These are phyloP conservation scores for Agrocybe pediades DNA, from an alignment of 768 basidiomycete genomes.

Conservation along the genomic window DNA sequence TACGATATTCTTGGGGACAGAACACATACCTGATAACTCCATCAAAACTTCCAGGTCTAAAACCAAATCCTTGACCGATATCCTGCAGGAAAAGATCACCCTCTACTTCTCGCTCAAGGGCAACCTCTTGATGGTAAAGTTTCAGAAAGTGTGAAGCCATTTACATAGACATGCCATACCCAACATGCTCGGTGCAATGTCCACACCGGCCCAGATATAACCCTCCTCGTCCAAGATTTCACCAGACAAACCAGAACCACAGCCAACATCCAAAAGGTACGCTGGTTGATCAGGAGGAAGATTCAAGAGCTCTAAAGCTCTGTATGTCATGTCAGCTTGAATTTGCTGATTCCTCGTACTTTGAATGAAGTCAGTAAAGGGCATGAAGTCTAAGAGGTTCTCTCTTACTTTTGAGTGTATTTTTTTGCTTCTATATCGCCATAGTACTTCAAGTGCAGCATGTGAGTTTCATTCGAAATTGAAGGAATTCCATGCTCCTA, in stretches of 20 bases:
- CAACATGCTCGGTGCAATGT: slow-evolving; percentile 96
- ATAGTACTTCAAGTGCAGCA: slow-evolving; percentile 72
- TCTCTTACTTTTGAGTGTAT: slow-evolving; percentile 88
- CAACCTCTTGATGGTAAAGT: slow-evolving; percentile 67
- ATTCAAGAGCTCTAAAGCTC: slow-evolving; percentile 89
- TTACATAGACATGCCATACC: slow-evolving; percentile 53
- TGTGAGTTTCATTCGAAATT: slow-evolving; percentile 7
- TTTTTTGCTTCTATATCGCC: slow-evolving; percentile 94
- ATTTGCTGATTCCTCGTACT: slow-evolving; percentile 97
- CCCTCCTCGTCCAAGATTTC: slow-evolving; percentile 96
- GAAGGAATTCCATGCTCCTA: slow-evolving; percentile 37
- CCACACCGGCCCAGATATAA: slow-evolving; percentile 90
- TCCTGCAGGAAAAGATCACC: slow-evolving; percentile 97
- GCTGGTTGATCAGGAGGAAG: slow-evolving; percentile 79
- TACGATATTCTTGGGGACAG: not conserved
- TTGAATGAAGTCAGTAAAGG: slow-evolving; percentile 1
- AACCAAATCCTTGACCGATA: slow-evolving; percentile 97
- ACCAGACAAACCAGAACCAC: slow-evolving; percentile 94
- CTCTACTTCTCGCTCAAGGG: slow-evolving; percentile 91
- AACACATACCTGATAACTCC: slow-evolving; percentile 86
- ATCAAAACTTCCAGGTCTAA: slow-evolving; percentile 95
- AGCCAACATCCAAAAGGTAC: slow-evolving; percentile 93
- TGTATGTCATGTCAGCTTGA: slow-evolving; percentile 96
- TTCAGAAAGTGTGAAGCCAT: not conserved
- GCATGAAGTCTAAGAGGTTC: not conserved